Percentiles rank a stretch among this genome's conserved stretches.
phyloP scores from a whole-genome alignment of 1,284 basidiomycete genomes.

The Mycena sp. region DNA sequence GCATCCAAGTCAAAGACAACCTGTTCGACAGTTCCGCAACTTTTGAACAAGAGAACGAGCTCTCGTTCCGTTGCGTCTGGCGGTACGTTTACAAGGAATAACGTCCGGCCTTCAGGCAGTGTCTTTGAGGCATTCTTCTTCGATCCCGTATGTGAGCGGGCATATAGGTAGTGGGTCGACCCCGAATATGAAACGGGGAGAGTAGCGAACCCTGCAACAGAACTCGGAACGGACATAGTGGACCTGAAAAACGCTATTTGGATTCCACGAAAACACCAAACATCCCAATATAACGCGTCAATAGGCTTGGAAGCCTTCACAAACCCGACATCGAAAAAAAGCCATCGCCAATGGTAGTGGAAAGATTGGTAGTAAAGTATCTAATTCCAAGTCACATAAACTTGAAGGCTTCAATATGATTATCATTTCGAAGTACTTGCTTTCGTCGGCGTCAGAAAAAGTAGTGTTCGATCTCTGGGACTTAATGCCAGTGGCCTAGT shows the following conservation, averaged over 20 bases:
- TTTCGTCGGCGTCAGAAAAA: too few species aligned
- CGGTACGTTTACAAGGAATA: constrained; percentile 89
- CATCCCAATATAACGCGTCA: constrained; percentile 18
- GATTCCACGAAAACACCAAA: neutral
- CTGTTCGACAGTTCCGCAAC: constrained; percentile 79
- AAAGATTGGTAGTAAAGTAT: too few species aligned
- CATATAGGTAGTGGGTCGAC: constrained; percentile 71
- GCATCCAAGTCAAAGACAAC: constrained; percentile 68
- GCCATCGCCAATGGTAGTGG: too few species aligned
- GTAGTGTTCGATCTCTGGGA: too few species aligned
- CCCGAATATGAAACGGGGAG: constrained; percentile 61
- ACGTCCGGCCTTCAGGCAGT: constrained; percentile 75
- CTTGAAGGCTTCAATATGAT: too few species aligned
- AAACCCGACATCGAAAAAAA: too few species aligned
- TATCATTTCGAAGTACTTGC: too few species aligned
- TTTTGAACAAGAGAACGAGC: constrained; percentile 76
- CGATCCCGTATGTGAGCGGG: constrained; percentile 60
- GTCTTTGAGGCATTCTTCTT: constrained; percentile 49
- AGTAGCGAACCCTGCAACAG: constrained; percentile 64
- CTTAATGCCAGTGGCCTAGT: too few species aligned
- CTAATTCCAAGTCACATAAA: too few species aligned
- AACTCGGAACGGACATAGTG: constrained; percentile 15
- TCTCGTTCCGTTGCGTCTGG: constrained; percentile 86
- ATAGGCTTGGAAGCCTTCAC: too few species aligned
- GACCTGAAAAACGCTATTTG: constrained; percentile 10